A percentile compares a stretch with the other conserved stretches of the same genome.
These are phyloP conservation scores for Alternaria arborescens DNA, from an alignment of 2,329 filamentous ascomycete species.

Conservation along the genomic window DNA sequence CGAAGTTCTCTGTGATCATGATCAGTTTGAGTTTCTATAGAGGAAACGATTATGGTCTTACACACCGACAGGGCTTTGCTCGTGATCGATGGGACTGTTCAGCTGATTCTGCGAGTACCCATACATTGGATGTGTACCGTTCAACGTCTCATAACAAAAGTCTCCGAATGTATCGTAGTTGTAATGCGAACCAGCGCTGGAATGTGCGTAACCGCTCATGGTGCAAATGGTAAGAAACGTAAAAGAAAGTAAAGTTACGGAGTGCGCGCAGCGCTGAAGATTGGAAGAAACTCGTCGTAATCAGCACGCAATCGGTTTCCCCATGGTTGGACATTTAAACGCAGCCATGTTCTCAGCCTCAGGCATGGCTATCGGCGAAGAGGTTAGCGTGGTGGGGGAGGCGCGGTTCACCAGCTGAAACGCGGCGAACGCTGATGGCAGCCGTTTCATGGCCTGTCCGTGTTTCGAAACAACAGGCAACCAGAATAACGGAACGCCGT, in stretches of 20 bases:
- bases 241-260: neutral
- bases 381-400: conserved; percentile 20
- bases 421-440: conserved; percentile 15
- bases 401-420: conserved; percentile 40
- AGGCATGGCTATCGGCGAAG: neutral
- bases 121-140: conserved; percentile 1
- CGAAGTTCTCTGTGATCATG: conserved; percentile 15
- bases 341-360: neutral
- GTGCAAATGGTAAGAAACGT: neutral
- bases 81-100: neutral
- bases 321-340: conserved; percentile 1
- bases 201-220: conserved; percentile 17
- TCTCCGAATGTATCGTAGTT: neutral
- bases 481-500: conserved; percentile 15
- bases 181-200: conserved; percentile 24
- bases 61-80: conserved; percentile 4
- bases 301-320: neutral
- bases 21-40: conserved; percentile 1
- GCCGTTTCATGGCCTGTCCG: conserved; percentile 22
- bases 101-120: neutral
- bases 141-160: neutral
- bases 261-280: neutral
- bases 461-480: conserved; percentile 32
- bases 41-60: too few relatives aligned
- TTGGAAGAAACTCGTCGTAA: neutral